A percentile compares a stretch with the other conserved stretches of the same genome.
Evolutionary conservation across 495 filamentous ascomycete genomes (phyloP).

Genomic region (Geopyxis carbonaria): DNA sequence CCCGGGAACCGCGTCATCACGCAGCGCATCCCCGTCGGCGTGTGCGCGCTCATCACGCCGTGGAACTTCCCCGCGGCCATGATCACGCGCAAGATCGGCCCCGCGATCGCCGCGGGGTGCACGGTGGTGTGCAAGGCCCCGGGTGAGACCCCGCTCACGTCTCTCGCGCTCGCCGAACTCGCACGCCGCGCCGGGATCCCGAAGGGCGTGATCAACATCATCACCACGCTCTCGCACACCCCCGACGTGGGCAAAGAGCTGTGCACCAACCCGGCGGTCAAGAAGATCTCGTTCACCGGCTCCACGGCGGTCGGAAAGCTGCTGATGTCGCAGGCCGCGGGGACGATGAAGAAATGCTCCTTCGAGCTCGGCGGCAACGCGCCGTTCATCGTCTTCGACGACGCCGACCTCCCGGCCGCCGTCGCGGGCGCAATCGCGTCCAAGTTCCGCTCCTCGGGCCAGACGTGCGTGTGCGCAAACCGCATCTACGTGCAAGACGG

Average conservation of each 20-base stretch:
- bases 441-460: constrained; percentile 77
- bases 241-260: constrained; percentile 54
- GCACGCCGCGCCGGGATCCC: constrained; percentile 71
- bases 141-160: constrained; percentile 70
- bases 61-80: constrained; percentile 95
- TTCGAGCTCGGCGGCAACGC: constrained; percentile 85
- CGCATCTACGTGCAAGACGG: constrained; percentile 66
- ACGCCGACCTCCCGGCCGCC: constrained; percentile 64
- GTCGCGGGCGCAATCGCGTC: constrained; percentile 56
- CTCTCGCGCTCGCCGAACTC: constrained; percentile 66
- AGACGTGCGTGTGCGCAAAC: constrained; percentile 86
- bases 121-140: constrained; percentile 75
- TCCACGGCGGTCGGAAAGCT: constrained; percentile 75
- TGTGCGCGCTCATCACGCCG: constrained; percentile 87
- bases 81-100: constrained; percentile 77
- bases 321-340: constrained; percentile 65
- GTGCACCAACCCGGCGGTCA: constrained; percentile 50
- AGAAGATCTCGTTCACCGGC: constrained; percentile 82
- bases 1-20: constrained; percentile 61
- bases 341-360: constrained; percentile 69
- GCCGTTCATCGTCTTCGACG: constrained; percentile 86
- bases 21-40: constrained; percentile 74
- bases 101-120: constrained; percentile 68
- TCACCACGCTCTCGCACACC: constrained; percentile 57
- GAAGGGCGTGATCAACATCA: constrained; percentile 66